These are phyloP conservation scores for Podaxis mareebaensis DNA, from an alignment of 768 basidiomycete species.

Conservation along the genomic window DNA sequence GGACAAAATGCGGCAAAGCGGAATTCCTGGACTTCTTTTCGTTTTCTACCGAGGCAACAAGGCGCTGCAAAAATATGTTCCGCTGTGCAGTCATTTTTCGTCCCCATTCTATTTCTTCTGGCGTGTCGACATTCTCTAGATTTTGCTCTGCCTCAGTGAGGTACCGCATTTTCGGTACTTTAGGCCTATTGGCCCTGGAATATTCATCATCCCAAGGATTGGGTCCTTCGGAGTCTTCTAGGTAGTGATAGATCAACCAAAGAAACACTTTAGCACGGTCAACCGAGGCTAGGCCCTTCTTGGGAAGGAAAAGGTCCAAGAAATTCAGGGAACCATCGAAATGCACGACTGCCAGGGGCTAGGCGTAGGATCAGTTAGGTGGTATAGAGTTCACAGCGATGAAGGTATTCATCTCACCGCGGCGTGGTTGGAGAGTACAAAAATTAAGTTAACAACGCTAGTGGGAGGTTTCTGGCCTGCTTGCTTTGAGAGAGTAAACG, in stretches of 20 bases:
- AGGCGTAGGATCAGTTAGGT: conserved; percentile 1
- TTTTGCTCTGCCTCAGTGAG: conserved; percentile 55
- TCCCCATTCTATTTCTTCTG: conserved; percentile 80
- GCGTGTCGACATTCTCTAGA: conserved; percentile 76
- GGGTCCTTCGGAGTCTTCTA: conserved; percentile 61
- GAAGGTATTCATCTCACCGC: conserved; percentile 47
- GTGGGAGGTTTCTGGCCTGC: conserved; percentile 72
- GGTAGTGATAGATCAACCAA: conserved; percentile 81
- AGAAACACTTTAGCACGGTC: conserved; percentile 81
- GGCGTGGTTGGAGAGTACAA: conserved; percentile 78
- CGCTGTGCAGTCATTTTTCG: conserved; percentile 70
- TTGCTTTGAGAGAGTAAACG: conserved; percentile 38
- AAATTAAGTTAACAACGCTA: conserved; percentile 83
- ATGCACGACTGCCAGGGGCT: conserved; percentile 67
- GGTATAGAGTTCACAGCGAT: background rate
- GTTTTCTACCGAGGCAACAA: conserved; percentile 55
- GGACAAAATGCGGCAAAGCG: conserved; percentile 43
- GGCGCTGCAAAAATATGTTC: conserved; percentile 68
- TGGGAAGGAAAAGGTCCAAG: conserved; percentile 81
- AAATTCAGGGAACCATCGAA: conserved; percentile 78
- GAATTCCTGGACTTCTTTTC: conserved; percentile 48
- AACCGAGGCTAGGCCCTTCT: conserved; percentile 62
- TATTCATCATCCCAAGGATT: conserved; percentile 80
- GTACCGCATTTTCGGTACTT: conserved; percentile 61
- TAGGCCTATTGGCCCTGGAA: conserved; percentile 54